Evolutionary conservation across 768 basidiomycete species (phyloP).

Genomic region (Hydnomerulius pinastri): DNA sequence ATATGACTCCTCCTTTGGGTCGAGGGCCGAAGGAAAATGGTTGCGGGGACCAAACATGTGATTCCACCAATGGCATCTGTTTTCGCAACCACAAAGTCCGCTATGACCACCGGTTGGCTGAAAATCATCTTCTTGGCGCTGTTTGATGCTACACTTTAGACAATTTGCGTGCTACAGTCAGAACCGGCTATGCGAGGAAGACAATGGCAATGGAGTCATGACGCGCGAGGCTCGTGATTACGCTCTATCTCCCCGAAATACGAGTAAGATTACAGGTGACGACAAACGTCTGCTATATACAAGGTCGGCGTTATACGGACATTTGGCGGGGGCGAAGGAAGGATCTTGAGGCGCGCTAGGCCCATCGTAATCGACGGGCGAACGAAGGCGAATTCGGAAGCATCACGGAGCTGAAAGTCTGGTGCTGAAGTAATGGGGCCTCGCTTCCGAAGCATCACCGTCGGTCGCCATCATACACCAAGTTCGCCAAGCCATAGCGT

Average conservation of each 20-base stretch:
- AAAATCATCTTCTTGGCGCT: not conserved
- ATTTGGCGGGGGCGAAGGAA: constrained; percentile 4
- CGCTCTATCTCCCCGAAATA: constrained; percentile 23
- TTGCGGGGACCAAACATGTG: constrained; percentile 41
- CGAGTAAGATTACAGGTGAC: not conserved
- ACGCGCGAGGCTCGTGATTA: constrained; percentile 19
- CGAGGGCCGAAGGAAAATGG: constrained; percentile 12
- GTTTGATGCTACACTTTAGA: not conserved
- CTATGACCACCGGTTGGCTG: constrained; percentile 2
- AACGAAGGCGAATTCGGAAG: no score
- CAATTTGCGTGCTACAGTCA: not conserved
- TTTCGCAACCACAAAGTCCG: constrained; percentile 2
- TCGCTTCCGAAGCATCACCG: constrained; percentile 43
- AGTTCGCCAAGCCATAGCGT: constrained; percentile 85
- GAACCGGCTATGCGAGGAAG: not conserved
- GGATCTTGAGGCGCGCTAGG: not conserved
- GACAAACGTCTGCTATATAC: not conserved
- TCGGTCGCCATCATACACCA: constrained; percentile 92
- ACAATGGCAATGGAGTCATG: not conserved
- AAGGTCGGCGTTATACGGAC: constrained; percentile 14
- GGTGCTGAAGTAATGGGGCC: not conserved
- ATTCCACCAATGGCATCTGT: constrained; percentile 33
- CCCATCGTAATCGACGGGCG: not conserved
- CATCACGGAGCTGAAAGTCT: no score
- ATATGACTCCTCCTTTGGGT: constrained; percentile 14